phyloP scores from a whole-genome alignment of 2,329 filamentous ascomycete species.

The Penicillium sp. region DNA sequence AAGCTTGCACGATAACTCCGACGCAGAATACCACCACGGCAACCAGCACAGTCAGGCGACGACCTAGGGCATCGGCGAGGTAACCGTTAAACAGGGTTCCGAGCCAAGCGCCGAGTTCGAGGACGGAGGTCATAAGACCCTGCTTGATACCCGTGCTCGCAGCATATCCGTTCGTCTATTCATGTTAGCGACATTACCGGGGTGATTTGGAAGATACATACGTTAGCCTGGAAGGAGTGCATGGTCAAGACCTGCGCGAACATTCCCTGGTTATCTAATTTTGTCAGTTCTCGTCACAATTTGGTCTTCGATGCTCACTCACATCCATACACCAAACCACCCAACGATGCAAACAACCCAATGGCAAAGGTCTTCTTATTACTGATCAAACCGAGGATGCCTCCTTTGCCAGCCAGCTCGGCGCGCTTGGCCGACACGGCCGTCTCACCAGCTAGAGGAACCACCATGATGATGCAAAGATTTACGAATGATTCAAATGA shows the following conservation, averaged over 20 bases:
- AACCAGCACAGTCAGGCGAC: conserved; percentile 32
- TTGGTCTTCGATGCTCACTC: conserved; percentile 1
- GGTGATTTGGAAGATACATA: no score
- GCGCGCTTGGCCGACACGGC: conserved; percentile 33
- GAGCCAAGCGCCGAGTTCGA: conserved; percentile 39
- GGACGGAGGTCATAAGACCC: conserved; percentile 38
- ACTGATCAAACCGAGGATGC: conserved; percentile 47
- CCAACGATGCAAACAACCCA: conserved; percentile 50
- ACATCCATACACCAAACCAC: conserved; percentile 57
- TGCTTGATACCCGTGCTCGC: conserved; percentile 24
- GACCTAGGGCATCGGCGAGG: conserved; percentile 34
- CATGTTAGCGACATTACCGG: neutral
- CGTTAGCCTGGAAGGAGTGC: conserved; percentile 44
- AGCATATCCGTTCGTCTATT: conserved; percentile 27
- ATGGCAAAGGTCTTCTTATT: conserved; percentile 53
- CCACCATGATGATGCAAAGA: conserved; percentile 10
- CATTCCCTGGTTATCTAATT: conserved; percentile 63
- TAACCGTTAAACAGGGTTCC: conserved; percentile 37
- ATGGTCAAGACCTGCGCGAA: conserved; percentile 63
- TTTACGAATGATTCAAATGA: neutral
- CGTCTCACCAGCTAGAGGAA: conserved; percentile 13
- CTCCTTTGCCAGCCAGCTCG: conserved; percentile 37
- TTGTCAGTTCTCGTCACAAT: neutral
- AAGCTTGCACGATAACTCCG: conserved; percentile 38
- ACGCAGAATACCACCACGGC: conserved; percentile 34